Percentiles rank a stretch among this genome's conserved stretches.
phyloP scores from a whole-genome alignment of 1,284 basidiomycete genomes.

The Ceratobasidium sp. region DNA sequence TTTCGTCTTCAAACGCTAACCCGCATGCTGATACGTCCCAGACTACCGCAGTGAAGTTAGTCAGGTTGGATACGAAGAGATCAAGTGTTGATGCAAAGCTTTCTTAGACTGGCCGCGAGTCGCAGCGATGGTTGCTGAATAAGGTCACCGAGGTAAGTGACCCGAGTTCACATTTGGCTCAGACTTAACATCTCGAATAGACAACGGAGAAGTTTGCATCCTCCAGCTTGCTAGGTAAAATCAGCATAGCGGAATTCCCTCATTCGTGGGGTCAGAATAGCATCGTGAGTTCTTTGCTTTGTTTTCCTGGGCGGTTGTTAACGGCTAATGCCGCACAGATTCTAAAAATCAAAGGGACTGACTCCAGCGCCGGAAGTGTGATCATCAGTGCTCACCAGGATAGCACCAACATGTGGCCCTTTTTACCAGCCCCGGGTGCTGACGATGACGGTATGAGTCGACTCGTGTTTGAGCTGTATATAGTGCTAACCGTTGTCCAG shows the following conservation, averaged over 20 bases:
- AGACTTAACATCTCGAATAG: conserved; percentile 59
- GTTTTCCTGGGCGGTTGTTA: conserved; percentile 54
- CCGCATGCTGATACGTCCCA: conserved; percentile 53
- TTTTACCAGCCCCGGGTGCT: conserved; percentile 88
- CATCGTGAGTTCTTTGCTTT: conserved; percentile 70
- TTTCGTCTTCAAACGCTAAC: conserved; percentile 36
- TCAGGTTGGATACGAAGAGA: conserved; percentile 48
- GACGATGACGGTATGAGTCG: conserved; percentile 82
- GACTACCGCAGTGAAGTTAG: conserved; percentile 83
- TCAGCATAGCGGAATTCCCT: conserved; percentile 82
- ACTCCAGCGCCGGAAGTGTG: conserved; percentile 68
- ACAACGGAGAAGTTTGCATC: conserved; percentile 74
- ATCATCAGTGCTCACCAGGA: conserved; percentile 92
- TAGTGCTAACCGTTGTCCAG: not conserved
- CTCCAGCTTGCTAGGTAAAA: conserved; percentile 65
- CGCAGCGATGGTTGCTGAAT: conserved; percentile 85
- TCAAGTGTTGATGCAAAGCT: conserved; percentile 45
- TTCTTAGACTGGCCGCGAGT: conserved; percentile 73
- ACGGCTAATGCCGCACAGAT: conserved; percentile 63
- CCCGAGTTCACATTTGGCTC: conserved; percentile 35
- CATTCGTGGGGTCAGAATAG: conserved; percentile 95
- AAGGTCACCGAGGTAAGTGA: conserved; percentile 74
- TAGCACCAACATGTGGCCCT: conserved; percentile 89
- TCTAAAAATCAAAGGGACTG: conserved; percentile 77
- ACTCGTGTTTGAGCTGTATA: not conserved